phyloP scores from a whole-genome alignment of 352 stramenopile species.

The Pythium aquatile region DNA sequence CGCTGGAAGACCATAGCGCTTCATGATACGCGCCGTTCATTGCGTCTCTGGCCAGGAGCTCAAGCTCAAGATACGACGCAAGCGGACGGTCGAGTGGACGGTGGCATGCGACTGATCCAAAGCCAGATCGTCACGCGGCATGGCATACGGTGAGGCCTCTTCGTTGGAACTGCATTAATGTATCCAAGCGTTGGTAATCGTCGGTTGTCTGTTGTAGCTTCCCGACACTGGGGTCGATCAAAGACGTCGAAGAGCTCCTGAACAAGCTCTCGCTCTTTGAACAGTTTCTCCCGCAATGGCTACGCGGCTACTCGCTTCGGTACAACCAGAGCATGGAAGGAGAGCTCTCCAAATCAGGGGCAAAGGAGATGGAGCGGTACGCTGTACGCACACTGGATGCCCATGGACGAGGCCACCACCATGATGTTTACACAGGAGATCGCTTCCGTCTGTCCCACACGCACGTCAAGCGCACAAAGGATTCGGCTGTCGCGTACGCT shows the following conservation, averaged over 20 bases:
- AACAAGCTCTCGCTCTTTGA: conserved; percentile 41
- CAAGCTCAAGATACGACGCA: conserved; percentile 1
- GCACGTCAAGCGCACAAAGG: conserved; percentile 51
- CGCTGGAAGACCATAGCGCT: background rate
- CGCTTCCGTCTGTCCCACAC: conserved; percentile 59
- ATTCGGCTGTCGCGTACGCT: conserved; percentile 59
- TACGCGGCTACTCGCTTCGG: conserved; percentile 53
- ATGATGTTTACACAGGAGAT: conserved; percentile 32
- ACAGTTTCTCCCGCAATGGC: conserved; percentile 41
- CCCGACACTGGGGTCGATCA: conserved; percentile 49
- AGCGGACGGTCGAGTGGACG: background rate
- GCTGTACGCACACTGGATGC: conserved; percentile 36
- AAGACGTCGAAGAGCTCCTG: conserved; percentile 44
- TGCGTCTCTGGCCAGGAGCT: background rate
- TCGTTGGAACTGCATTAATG: background rate
- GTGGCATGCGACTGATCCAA: conserved; percentile 47
- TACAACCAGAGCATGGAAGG: conserved; percentile 55
- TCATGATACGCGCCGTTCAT: background rate
- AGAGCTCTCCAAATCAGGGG: conserved; percentile 34
- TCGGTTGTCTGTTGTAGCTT: conserved; percentile 28
- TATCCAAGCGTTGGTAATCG: background rate
- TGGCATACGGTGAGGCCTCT: conserved; percentile 42
- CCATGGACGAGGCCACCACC: conserved; percentile 3
- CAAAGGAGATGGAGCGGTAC: conserved; percentile 39
- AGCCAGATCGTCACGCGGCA: conserved; percentile 62